Conservation (phyloP, 1,284 basidiomycete genomes). For the Spongispora temasekensis region DNA sequence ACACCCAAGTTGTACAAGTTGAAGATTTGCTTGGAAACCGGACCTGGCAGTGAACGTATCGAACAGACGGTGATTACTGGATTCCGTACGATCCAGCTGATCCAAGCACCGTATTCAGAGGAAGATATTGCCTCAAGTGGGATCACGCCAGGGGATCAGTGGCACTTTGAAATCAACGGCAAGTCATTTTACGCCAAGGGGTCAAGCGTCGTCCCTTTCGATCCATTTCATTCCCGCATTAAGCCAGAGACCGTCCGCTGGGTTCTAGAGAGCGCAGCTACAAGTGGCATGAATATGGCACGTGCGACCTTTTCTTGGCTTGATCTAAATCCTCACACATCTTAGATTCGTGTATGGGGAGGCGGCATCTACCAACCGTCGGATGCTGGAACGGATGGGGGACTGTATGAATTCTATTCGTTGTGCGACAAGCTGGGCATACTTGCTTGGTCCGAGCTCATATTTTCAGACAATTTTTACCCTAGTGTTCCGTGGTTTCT, state of each 20-base stretch:
- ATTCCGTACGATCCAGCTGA: too few species aligned
- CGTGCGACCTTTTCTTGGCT: slow-evolving; percentile 2
- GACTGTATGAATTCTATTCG: slow-evolving; percentile 58
- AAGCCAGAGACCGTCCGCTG: slow-evolving; percentile 53
- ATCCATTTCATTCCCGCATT: slow-evolving; percentile 50
- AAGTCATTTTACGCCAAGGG: slow-evolving; percentile 56
- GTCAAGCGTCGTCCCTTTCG: slow-evolving; percentile 40
- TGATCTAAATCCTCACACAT: background rate
- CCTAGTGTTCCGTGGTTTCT: slow-evolving; percentile 40
- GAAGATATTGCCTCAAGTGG: too few species aligned
- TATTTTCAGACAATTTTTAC: slow-evolving; percentile 62
- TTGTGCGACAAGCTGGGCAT: slow-evolving; percentile 65
- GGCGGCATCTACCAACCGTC: slow-evolving; percentile 56
- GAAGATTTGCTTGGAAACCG: too few species aligned
- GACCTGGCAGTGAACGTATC: too few species aligned
- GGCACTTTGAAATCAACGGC: too few species aligned
- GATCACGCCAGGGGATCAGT: too few species aligned
- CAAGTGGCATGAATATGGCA: slow-evolving; percentile 62
- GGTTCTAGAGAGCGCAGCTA: slow-evolving; percentile 56
- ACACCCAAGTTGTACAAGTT: slow-evolving; percentile 56
- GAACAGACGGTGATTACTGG: too few species aligned
- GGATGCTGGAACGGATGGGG: slow-evolving; percentile 41
- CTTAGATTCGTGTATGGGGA: slow-evolving; percentile 58
- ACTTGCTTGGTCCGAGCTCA: slow-evolving; percentile 62
- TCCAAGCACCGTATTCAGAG: too few species aligned